Base-by-base conservation (phyloP, 257 asterid species). In the Marsdenia floribunda region DNA sequence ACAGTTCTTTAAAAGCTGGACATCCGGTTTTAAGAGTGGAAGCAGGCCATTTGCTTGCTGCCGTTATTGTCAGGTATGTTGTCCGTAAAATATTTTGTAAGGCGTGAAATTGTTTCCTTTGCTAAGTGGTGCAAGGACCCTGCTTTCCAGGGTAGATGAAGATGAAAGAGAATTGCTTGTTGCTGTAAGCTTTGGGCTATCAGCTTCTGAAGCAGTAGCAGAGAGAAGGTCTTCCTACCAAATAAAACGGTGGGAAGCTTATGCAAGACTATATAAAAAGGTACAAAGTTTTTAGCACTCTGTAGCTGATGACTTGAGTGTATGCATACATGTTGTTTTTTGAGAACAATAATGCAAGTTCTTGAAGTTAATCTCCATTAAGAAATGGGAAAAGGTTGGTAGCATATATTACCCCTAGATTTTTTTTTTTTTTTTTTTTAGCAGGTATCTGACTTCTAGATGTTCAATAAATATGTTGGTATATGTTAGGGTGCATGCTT, bases 1-100 rank as follows among this genome's bases (percentile, higher is more conserved):
- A 88, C 68, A 76, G 86, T 71, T 79, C 92, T 52, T 87, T 94
- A 76, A 94, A 94, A 86, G 87, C 85, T 47, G 98, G 98, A 35
- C 97, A 89, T 85, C 98, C 98, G 16, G 97, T 92, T 83, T 96
- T 94, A 68, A 89, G 98, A 86, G 98, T 94, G 74, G 93, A 94
- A 83, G 97, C 95, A 57, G 96, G 96, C 78, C 97, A 90, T 78
- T 90, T 94, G 79, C 97, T 94, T 76, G 91, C 98, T 73, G 97
- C 98, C 60, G 93, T 94, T 77, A 84, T 94, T 76, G 84, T 92
- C 88, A 88, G 98, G 97, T 93, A 85, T 76, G 47, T 67, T 72
- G 67, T 81, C 75, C 64, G 61, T 13, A 61, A 75, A 53, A 74
- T 78, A 60, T 78, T 75, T 58, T 63, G 54, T 52, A 37, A 50